These are phyloP conservation scores for Globisporangium okanoganense DNA, from an alignment of 352 stramenopile species.

Conservation along the genomic window DNA sequence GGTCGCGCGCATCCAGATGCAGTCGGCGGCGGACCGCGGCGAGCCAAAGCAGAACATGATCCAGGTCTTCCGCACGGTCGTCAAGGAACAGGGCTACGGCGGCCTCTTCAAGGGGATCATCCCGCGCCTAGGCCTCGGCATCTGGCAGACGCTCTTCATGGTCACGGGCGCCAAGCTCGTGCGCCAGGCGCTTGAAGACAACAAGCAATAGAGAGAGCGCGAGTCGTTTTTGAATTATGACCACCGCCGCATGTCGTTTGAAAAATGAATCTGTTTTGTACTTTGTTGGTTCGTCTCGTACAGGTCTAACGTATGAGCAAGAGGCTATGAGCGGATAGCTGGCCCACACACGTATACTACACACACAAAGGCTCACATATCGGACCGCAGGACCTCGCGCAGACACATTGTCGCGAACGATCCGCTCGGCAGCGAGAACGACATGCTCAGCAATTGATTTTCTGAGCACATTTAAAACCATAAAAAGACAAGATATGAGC, in stretches of 20 bases:
- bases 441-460: slow-evolving; percentile 21
- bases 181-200: slow-evolving; percentile 76
- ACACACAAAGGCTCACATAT: slow-evolving; percentile 24
- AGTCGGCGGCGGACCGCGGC: slow-evolving; percentile 83
- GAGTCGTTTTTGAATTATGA: neutral
- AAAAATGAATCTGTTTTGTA: slow-evolving; percentile 4
- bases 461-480: neutral
- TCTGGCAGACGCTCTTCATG: slow-evolving; percentile 93
- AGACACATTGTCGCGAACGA: slow-evolving; percentile 82
- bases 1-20: slow-evolving; percentile 91
- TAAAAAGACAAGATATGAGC: neutral
- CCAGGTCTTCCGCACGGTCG: slow-evolving; percentile 83
- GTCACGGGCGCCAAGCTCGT: slow-evolving; percentile 90
- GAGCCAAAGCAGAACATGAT: slow-evolving; percentile 90
- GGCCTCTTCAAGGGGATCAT: slow-evolving; percentile 92
- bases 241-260: neutral
- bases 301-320: neutral
- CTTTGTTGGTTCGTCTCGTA: neutral
- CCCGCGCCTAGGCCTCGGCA: slow-evolving; percentile 76
- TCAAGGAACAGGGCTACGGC: slow-evolving; percentile 77
- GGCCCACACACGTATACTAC: neutral
- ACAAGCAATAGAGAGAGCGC: slow-evolving; percentile 21
- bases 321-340: neutral
- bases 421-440: slow-evolving; percentile 58
- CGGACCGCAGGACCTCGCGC: slow-evolving; percentile 51